phyloP scores from a whole-genome alignment of 352 stramenopile species.

The Pythium dissotocum region DNA sequence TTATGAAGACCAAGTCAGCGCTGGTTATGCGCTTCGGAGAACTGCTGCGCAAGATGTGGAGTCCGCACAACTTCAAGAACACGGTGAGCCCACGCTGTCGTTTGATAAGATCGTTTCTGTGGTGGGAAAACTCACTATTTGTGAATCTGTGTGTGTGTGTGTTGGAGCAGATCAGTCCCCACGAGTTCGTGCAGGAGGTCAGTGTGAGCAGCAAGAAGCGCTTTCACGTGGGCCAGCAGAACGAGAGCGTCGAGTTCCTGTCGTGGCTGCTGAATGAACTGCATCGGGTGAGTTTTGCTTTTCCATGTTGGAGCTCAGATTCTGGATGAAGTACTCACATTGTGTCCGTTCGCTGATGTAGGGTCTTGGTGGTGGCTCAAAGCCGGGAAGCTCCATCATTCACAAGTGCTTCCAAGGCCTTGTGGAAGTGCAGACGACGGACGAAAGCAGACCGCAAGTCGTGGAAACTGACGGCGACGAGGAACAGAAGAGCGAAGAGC shows the following conservation, averaged over 20 bases:
- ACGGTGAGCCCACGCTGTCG: slow-evolving; percentile 67
- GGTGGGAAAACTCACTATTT: neutral
- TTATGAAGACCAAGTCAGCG: slow-evolving; percentile 67
- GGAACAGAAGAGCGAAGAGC: slow-evolving; percentile 25
- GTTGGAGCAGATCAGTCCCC: slow-evolving; percentile 83
- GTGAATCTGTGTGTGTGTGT: neutral
- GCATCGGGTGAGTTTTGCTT: slow-evolving; percentile 64
- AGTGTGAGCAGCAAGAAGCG: slow-evolving; percentile 94
- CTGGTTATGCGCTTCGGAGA: slow-evolving; percentile 94
- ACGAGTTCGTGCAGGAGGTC: slow-evolving; percentile 97
- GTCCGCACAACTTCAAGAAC: slow-evolving; percentile 97
- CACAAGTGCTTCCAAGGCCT: slow-evolving; percentile 96
- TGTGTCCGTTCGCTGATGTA: slow-evolving; percentile 24
- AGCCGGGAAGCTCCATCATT: slow-evolving; percentile 91
- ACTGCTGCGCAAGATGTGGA: slow-evolving; percentile 98
- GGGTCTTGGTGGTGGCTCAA: slow-evolving; percentile 83
- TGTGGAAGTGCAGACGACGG: slow-evolving; percentile 91
- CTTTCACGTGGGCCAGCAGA: slow-evolving; percentile 94
- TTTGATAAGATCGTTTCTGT: neutral
- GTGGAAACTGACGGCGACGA: slow-evolving; percentile 37
- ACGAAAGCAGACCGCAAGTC: slow-evolving; percentile 46
- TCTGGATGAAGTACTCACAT: neutral
- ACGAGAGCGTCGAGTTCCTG: slow-evolving; percentile 96
- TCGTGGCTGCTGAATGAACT: slow-evolving; percentile 96
- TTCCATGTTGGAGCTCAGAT: neutral